Evolutionary conservation across 805 yeast species (phyloP), one percentile per base, ranked within the genome.

Genomic region (Saturnispora gosingensis): DNA sequence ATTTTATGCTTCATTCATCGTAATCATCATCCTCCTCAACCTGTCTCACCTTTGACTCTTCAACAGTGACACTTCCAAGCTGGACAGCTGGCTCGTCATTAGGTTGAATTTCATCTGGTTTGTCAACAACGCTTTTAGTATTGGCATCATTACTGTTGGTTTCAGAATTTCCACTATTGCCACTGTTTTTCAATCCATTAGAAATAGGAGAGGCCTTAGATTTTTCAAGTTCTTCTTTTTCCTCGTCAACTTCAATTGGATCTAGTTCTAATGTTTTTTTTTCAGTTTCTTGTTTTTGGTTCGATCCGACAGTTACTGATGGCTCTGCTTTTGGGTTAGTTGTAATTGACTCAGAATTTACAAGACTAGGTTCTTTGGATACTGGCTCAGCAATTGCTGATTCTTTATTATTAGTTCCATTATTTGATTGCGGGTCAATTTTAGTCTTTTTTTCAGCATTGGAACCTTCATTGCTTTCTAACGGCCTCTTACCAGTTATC

Each of bases 1-100:
- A 24, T 28, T 10, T 10, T 28, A 30, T 10, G 28, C 8, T 24
- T 20, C 60, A 68, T 24, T 66, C 72, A 51, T 68, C 72, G 48
- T 68, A 68, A 52, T 68, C 63, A 44, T 68, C 72, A 54, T 68
- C 72, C 54, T 68, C 72, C 32, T 68, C 70, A 20, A 68, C 59
- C 38, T 61, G 57, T 46, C 72, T 61, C n/a, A 67, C 56, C 42
- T 56, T 53, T 9, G 47, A 25, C 42, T 50, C 55, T 27, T 36
- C 43, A 16, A 30, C 28, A 11, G 5, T 13, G 8, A 15, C 18
- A n/a, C n/a, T 42, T 1, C 24, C 35, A 28, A 25, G 35, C 16
- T 25, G 45, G 6, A 42, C 22, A 25, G 43, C 30, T 50, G 32
- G 28, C 50, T 45, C n/a, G 43, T 52, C 15, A 5, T 10, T 43